These are phyloP conservation scores for Lichtheimia corymbifera DNA, from an alignment of 371 early-diverging fungal genomes.

Conservation along the genomic window DNA sequence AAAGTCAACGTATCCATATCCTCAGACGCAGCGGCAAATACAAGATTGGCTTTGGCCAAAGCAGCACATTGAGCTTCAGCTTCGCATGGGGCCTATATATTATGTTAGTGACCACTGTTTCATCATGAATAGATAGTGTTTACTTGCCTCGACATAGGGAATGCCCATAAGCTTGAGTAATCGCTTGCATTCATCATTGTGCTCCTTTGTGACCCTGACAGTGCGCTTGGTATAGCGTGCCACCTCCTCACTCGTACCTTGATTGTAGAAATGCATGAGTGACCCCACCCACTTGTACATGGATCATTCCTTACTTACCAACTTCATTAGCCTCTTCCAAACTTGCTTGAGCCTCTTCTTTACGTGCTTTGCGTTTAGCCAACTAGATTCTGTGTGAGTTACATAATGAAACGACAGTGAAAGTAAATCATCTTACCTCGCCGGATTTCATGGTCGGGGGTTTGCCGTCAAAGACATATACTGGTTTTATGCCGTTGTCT, in stretches of 20 bases:
- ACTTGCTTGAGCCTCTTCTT: constrained; percentile 82
- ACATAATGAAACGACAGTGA: not conserved
- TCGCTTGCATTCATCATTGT: constrained; percentile 95
- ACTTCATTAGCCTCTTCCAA: constrained; percentile 85
- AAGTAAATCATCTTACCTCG: constrained; percentile 61
- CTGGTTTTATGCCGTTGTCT: constrained; percentile 97
- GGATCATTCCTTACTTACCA: constrained; percentile 40
- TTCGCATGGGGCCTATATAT: constrained; percentile 91
- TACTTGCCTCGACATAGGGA: constrained; percentile 80
- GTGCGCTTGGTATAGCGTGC: constrained; percentile 92
- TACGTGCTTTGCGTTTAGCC: constrained; percentile 84
- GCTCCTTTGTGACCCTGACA: constrained; percentile 93
- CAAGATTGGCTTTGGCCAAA: constrained; percentile 86
- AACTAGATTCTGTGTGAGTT: constrained; percentile 46
- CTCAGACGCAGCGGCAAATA: constrained; percentile 98
- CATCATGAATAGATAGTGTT: constrained; percentile 6
- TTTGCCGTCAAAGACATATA: constrained; percentile 99
- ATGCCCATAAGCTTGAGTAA: constrained; percentile 97
- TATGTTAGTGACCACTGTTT: not conserved
- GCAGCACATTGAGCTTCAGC: constrained; percentile 99
- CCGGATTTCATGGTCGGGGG: constrained; percentile 96
- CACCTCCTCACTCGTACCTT: constrained; percentile 80
- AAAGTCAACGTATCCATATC: constrained; percentile 99
- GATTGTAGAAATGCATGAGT: not conserved
- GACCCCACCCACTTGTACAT: not conserved